phyloP scores from a whole-genome alignment of 352 stramenopile genomes.

The Phytophthora tubulina region DNA sequence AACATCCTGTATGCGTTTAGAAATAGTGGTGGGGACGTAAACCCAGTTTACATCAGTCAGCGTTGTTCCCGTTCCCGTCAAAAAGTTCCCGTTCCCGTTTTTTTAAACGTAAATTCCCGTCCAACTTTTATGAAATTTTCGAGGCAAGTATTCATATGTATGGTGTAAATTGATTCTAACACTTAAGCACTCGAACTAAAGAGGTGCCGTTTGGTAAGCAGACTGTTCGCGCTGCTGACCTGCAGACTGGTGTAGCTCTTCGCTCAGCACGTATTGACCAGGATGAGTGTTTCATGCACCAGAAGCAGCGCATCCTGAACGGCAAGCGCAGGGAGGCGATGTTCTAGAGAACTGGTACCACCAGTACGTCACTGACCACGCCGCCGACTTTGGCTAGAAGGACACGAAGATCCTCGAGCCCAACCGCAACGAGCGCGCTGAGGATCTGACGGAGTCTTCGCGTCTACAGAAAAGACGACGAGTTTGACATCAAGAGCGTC shows the following conservation, averaged over 20 bases:
- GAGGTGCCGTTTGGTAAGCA: conserved; percentile 76
- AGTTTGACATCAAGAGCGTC: conserved; percentile 78
- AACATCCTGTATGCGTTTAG: too few relatives aligned
- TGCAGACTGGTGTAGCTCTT: conserved; percentile 92
- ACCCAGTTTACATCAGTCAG: conserved; percentile 9
- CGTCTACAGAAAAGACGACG: conserved; percentile 87
- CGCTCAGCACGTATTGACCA: conserved; percentile 91
- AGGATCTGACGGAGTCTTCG: conserved; percentile 83
- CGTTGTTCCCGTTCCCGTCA: conserved; percentile 4
- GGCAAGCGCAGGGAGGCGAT: conserved; percentile 92
- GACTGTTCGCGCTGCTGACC: conserved; percentile 78
- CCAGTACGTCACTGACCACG: conserved; percentile 79
- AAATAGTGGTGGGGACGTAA: conserved; percentile 18
- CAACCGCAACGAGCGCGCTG: conserved; percentile 66
- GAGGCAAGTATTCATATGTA: neutral
- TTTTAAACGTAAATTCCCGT: neutral
- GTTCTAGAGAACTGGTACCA: conserved; percentile 93
- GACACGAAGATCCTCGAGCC: conserved; percentile 84
- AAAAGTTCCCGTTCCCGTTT: neutral
- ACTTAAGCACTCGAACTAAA: too few relatives aligned
- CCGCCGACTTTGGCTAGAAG: conserved; percentile 82
- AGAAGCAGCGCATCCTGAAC: conserved; percentile 92
- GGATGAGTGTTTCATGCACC: conserved; percentile 90
- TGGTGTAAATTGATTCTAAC: too few relatives aligned
- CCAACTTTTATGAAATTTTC: neutral